phyloP scores from a whole-genome alignment of 495 filamentous ascomycete species.

The Delitschia confertaspora region DNA sequence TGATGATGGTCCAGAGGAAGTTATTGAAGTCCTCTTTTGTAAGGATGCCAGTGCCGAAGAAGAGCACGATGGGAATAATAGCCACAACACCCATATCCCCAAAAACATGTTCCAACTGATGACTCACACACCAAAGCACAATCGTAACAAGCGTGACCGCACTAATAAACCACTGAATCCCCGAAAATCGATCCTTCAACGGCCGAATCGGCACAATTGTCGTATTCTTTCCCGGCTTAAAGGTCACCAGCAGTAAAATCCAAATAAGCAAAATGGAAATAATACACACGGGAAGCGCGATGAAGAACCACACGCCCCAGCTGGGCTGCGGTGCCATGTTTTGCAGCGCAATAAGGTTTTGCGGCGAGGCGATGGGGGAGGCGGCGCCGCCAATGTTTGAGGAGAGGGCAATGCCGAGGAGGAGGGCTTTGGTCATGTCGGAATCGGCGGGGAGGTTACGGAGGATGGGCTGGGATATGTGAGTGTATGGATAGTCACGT shows the following conservation, averaged over 20 bases:
- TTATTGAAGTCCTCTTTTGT: constrained; percentile 99
- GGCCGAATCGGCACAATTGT: constrained; percentile 88
- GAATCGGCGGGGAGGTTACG: constrained; percentile 86
- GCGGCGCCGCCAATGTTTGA: constrained; percentile 95
- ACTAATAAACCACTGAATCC: constrained; percentile 87
- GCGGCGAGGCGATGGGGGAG: constrained; percentile 90
- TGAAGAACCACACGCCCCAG: constrained; percentile 96
- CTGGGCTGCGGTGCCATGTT: constrained; percentile 86
- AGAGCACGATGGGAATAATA: constrained; percentile 88
- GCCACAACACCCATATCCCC: constrained; percentile 98
- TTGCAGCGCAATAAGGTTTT: constrained; percentile 92
- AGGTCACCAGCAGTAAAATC: constrained; percentile 73
- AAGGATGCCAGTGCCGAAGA: constrained; percentile 94
- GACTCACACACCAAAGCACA: constrained; percentile 80
- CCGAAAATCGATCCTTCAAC: constrained; percentile 77
- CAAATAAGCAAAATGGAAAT: constrained; percentile 85
- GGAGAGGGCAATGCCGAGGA: constrained; percentile 90
- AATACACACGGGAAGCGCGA: constrained; percentile 85
- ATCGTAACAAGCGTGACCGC: constrained; percentile 81
- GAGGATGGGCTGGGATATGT: constrained; percentile 62
- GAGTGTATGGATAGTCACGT: neutral
- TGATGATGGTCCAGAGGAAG: constrained; percentile 99
- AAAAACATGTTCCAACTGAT: constrained; percentile 77
- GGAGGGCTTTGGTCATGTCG: constrained; percentile 85
- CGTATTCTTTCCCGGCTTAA: constrained; percentile 73